A percentile compares a stretch with the other conserved stretches of the same genome.
These are phyloP conservation scores for Gymnopus androsaceus DNA, from an alignment of 1,284 basidiomycete genomes.

Conservation along the genomic window DNA sequence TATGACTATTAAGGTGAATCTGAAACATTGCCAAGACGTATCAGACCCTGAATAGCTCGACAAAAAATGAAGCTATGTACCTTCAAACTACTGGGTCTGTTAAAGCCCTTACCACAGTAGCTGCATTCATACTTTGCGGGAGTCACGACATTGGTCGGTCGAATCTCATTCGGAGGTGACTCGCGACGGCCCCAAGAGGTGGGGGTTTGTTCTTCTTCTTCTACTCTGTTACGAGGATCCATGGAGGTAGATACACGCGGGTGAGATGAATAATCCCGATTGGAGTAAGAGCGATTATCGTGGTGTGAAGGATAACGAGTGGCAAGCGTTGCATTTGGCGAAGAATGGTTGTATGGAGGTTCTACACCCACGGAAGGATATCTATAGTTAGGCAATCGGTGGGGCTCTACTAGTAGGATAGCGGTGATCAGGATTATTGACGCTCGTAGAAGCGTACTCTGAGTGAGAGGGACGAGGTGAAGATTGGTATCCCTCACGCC, in stretches of 20 bases:
- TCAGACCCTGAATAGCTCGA: conserved; percentile 56
- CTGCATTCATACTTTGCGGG: conserved; percentile 69
- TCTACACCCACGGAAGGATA: neutral
- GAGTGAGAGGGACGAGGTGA: neutral
- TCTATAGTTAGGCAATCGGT: neutral
- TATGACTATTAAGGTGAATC: conserved; percentile 86
- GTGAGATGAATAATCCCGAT: neutral
- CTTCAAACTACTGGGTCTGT: conserved; percentile 79
- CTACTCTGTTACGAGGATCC: conserved; percentile 3
- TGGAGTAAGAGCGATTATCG: conserved; percentile 5
- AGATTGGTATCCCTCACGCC: neutral
- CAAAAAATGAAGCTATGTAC: conserved; percentile 37
- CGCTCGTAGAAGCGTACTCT: neutral
- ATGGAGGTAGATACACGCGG: conserved; percentile 19
- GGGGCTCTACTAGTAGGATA: neutral
- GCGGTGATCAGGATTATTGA: neutral
- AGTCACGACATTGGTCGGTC: neutral
- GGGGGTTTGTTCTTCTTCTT: conserved; percentile 27
- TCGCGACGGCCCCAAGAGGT: conserved; percentile 16
- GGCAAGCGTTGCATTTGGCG: conserved; percentile 13
- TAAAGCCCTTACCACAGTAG: conserved; percentile 81
- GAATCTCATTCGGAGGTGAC: conserved; percentile 12
- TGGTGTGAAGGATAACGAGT: conserved; percentile 24
- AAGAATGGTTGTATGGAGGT: neutral
- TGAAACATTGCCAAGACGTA: conserved; percentile 29